Conservation (phyloP, 2,329 filamentous ascomycete species). For the Aspergillus tubingensis region DNA sequence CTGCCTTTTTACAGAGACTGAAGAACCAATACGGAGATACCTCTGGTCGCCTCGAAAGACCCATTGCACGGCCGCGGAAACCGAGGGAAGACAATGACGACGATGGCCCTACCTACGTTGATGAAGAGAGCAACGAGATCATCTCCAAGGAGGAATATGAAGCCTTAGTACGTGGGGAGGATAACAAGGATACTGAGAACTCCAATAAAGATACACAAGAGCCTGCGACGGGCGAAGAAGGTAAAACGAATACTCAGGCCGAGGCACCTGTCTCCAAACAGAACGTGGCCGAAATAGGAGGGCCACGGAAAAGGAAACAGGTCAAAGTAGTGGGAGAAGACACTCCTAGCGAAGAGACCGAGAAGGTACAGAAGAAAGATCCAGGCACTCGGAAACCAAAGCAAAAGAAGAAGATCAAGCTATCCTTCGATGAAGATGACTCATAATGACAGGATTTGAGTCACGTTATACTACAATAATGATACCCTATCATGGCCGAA, state of each 20-base stretch:
- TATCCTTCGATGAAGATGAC: constrained; percentile 42
- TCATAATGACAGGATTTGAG: constrained; percentile 12
- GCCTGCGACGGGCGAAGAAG: constrained; percentile 15
- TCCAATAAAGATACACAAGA: constrained; percentile 12
- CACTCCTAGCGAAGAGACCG: constrained; percentile 21
- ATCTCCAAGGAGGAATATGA: constrained; percentile 48
- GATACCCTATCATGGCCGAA: neutral
- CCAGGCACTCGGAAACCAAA: constrained; percentile 37
- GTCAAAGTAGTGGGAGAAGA: constrained; percentile 44
- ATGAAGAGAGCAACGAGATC: constrained; percentile 47
- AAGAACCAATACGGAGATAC: constrained; percentile 40
- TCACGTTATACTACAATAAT: neutral
- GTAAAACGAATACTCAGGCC: constrained; percentile 16
- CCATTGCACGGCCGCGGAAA: constrained; percentile 39
- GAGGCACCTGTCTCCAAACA: constrained; percentile 32
- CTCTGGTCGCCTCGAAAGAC: constrained; percentile 40
- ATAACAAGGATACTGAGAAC: constrained; percentile 15
- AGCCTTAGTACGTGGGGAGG: constrained; percentile 36
- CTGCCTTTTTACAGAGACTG: constrained; percentile 46
- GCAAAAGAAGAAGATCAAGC: constrained; percentile 48
- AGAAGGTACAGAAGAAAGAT: constrained; percentile 26
- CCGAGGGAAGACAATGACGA: constrained; percentile 39
- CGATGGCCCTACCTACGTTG: constrained; percentile 48
- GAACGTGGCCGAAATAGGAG: constrained; percentile 44
- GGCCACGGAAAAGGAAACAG: constrained; percentile 45